Evolutionary conservation across 257 asterid genomes (phyloP).

Genomic region (Eucommia ulmoides): DNA sequence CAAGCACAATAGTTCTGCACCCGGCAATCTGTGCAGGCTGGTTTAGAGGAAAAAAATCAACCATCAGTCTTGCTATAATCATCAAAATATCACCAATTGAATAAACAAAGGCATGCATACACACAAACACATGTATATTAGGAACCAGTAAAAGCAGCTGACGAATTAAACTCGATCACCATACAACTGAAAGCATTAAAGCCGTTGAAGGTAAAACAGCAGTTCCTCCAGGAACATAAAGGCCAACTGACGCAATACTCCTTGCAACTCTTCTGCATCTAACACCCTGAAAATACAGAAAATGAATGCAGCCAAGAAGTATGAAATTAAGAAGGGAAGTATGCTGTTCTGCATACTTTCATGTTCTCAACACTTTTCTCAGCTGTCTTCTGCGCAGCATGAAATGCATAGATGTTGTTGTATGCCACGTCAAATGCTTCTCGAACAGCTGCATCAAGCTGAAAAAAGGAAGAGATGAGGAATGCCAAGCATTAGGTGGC

Average conservation of each 20-base stretch:
- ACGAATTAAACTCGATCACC: conserved; percentile 24
- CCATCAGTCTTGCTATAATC: not conserved
- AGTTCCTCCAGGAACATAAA: conserved; percentile 98
- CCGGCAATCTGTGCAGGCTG: conserved; percentile 99
- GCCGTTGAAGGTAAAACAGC: conserved; percentile 99
- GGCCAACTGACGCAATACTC: conserved; percentile 85
- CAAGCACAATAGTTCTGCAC: conserved; percentile 91
- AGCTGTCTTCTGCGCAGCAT: conserved; percentile 78
- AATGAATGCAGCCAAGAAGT: conserved; percentile 10
- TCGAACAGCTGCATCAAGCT: conserved; percentile 76
- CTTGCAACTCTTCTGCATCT: conserved; percentile 90
- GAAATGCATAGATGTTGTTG: conserved; percentile 76
- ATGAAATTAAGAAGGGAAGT: not conserved
- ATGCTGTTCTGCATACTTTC: conserved; percentile 40
- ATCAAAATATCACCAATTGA: not conserved
- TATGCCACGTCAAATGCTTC: conserved; percentile 97
- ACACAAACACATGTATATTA: no score
- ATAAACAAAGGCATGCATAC: no score
- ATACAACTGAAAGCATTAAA: conserved; percentile 92
- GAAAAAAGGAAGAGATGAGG: conserved; percentile 8
- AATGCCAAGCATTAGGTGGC: no score
- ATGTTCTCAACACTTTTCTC: conserved; percentile 79
- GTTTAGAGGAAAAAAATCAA: conserved; percentile 15
- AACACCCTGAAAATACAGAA: conserved; percentile 52
- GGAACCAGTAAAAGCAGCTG: conserved; percentile 2